Evolutionary conservation across 2,329 filamentous ascomycete species (phyloP).

Genomic region (Colletotrichum magnum): DNA sequence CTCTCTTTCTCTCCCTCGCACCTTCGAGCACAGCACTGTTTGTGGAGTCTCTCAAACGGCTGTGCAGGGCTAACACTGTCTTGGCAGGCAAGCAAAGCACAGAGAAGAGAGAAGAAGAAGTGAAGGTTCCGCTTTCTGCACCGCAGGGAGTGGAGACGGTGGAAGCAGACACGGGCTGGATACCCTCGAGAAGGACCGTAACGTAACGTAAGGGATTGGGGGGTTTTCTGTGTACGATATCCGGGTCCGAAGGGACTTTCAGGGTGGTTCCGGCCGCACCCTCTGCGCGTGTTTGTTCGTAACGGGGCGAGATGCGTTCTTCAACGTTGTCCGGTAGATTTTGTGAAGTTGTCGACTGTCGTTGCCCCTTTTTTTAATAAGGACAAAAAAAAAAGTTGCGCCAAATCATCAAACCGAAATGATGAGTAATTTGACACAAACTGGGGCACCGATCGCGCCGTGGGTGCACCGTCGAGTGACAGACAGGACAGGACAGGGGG

Average conservation of each 20-base stretch:
- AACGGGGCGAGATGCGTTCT: background rate
- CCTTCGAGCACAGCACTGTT: background rate
- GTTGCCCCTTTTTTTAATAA: slow-evolving; percentile 5
- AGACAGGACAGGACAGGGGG: background rate
- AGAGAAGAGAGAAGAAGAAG: background rate
- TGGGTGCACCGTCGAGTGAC: too few relatives aligned
- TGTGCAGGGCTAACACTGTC: background rate
- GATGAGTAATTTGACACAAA: slow-evolving; percentile 30
- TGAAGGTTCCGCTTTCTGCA: too few relatives aligned
- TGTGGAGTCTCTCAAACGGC: slow-evolving; percentile 3
- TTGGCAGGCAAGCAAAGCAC: background rate
- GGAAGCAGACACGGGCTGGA: background rate
- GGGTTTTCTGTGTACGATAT: too few relatives aligned
- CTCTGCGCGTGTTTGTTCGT: background rate
- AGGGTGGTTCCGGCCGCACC: background rate
- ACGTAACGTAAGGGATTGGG: too few relatives aligned
- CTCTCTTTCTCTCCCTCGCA: background rate
- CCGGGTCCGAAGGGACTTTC: background rate
- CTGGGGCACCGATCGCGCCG: slow-evolving; percentile 7
- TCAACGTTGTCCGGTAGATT: background rate
- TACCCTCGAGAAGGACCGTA: too few relatives aligned
- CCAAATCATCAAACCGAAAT: slow-evolving; percentile 30
- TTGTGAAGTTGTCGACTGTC: background rate
- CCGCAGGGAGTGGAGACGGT: background rate
- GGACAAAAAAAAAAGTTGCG: slow-evolving; percentile 10